Evolutionary conservation across 2,329 filamentous ascomycete species (phyloP).

Genomic region (Fusarium aywerte): DNA sequence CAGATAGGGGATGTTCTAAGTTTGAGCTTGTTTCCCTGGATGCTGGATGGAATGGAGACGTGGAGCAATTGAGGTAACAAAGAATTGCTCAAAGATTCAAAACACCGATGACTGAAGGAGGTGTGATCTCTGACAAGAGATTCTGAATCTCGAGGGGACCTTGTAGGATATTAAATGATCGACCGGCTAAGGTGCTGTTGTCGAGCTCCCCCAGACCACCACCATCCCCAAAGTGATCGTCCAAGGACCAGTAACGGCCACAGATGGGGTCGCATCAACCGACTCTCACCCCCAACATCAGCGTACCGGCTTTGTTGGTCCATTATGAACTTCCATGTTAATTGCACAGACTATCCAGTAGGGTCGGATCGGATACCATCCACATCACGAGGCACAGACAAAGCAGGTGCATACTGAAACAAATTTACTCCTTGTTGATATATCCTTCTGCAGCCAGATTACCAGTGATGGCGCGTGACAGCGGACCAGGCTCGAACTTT

Average conservation of each 20-base stretch:
- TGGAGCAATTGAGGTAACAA: slow-evolving; percentile 12
- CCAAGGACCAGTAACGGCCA: slow-evolving; percentile 22
- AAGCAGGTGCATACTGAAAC: slow-evolving; percentile 23
- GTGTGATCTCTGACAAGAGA: slow-evolving; percentile 24
- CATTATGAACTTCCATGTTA: slow-evolving; percentile 36
- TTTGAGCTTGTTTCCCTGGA: slow-evolving; percentile 38
- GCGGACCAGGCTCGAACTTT: not conserved
- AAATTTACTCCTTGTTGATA: slow-evolving; percentile 12
- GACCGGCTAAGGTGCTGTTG: slow-evolving; percentile 18
- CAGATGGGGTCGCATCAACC: slow-evolving; percentile 39
- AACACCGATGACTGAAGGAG: slow-evolving; percentile 22
- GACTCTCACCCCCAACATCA: slow-evolving; percentile 34
- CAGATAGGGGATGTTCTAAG: slow-evolving; percentile 22
- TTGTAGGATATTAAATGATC: slow-evolving; percentile 42
- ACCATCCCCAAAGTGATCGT: slow-evolving; percentile 30
- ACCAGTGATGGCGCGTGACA: not conserved
- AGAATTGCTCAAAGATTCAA: slow-evolving; percentile 12
- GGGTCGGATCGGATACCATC: slow-evolving; percentile 2
- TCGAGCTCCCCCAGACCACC: slow-evolving; percentile 28
- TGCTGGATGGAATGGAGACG: slow-evolving; percentile 14
- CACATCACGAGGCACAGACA: slow-evolving; percentile 22
- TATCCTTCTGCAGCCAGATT: not conserved
- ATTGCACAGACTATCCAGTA: slow-evolving; percentile 14
- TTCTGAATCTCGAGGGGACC: slow-evolving; percentile 32
- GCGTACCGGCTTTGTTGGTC: slow-evolving; percentile 37